Base-by-base conservation (phyloP, 2,329 filamentous ascomycete genomes). In the Xylariales sp. region DNA sequence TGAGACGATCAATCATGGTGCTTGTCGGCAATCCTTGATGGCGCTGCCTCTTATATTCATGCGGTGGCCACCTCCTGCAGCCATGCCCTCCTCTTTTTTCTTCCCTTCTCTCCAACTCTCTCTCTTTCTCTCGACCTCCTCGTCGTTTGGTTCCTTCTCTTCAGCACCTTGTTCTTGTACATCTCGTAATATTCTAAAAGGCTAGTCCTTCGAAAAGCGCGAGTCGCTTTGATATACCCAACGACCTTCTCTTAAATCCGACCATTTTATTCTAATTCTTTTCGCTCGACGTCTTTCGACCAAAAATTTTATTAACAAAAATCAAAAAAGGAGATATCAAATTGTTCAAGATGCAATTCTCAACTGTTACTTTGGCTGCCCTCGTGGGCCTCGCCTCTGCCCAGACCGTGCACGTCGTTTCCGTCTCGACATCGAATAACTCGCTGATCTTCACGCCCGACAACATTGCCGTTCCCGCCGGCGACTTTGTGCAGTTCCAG, bases 401-500 rank as follows among this genome's bases (percentile, higher is more conserved):
- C 2, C 55, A 59, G 41, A 56, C 40, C 29, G 72, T 81, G 25
- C 80, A 85, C 51, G 76, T 83, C 41, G 77, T 88, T 39, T 74
- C 76, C 45, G 85, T 89, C 40, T 75, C 76, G 45, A 60, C 64
- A 17, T 62, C 69, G 45, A 76, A 75, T 54, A 67, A 72, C 49
- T 66, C 65, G 32, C 64, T 85, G 40, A 72, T 65, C 44, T 90
- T 80, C 69, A 77, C 65, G 45, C 86, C 86, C 28, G 70, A 83
- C 49, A 80, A 73, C 53, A 59, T 91, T 56, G 69, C 67, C 45
- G 85, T 81, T 21, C 57, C 63, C n/a, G 62, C 69, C 3, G 85
- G 86, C 46, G 69, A 74, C 50, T 72, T 78, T 65, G 69, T 84
- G 11, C 76, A 82, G 62, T 84, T 83, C 69, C 77, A 83, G 60